A percentile compares a stretch with the other conserved stretches of the same genome.
Evolutionary conservation across 495 filamentous ascomycete species (phyloP).

Genomic region (Tuber melanosporum): DNA sequence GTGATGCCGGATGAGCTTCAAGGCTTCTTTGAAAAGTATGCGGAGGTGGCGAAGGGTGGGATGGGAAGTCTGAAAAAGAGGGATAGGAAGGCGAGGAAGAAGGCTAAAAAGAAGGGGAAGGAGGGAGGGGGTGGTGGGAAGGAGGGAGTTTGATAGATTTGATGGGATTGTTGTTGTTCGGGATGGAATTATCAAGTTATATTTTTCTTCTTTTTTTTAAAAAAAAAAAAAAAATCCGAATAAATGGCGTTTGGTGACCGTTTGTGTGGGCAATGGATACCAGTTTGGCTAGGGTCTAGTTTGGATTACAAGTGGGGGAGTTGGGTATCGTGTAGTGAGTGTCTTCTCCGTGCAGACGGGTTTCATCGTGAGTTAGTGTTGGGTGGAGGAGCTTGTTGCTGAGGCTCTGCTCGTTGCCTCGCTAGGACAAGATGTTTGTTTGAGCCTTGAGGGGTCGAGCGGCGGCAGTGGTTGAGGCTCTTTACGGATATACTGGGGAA

Average conservation of each 20-base stretch:
- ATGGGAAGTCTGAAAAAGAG: slow-evolving; percentile 86
- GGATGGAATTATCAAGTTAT: not conserved
- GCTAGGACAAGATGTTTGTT: not conserved
- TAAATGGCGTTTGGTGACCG: not conserved
- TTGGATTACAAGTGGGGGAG: not conserved
- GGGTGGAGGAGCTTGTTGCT: not conserved
- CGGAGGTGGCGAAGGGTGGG: slow-evolving; percentile 82
- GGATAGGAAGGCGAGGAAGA: slow-evolving; percentile 55
- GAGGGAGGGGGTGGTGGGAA: not conserved
- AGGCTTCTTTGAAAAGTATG: slow-evolving; percentile 74
- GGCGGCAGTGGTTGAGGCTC: not conserved
- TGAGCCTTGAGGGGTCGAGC: not conserved
- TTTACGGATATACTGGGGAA: not conserved
- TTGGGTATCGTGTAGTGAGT: not conserved
- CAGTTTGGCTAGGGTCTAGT: not conserved
- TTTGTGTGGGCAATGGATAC: not conserved
- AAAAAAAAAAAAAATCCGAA: not conserved
- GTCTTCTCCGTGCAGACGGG: not conserved
- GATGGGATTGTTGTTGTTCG: not conserved
- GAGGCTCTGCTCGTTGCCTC: not conserved
- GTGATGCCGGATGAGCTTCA: slow-evolving; percentile 70
- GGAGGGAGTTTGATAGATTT: not conserved
- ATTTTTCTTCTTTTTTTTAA: not conserved
- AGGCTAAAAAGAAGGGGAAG: slow-evolving; percentile 1
- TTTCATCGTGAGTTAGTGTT: not conserved